Evolutionary conservation across 768 basidiomycete species (phyloP).

Genomic region (Cyclocybe cylindracea): DNA sequence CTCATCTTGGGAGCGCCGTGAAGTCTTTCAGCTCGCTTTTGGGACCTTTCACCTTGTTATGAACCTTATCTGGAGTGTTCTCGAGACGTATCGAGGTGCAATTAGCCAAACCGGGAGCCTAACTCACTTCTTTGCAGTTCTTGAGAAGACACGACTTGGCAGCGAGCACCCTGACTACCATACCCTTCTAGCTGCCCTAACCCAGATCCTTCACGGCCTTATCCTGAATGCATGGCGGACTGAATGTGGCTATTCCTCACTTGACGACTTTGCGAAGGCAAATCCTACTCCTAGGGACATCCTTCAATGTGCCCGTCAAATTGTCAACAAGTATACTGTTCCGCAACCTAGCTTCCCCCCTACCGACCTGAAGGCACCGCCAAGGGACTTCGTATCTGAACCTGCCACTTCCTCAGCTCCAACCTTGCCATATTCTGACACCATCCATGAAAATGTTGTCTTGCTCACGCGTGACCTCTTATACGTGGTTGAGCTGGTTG

Average conservation of each 20-base stretch:
- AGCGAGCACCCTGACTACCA: slow-evolving; percentile 34
- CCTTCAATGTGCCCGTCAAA: slow-evolving; percentile 14
- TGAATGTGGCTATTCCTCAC: not conserved
- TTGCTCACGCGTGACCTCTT: slow-evolving; percentile 30
- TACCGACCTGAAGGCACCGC: too few relatives aligned
- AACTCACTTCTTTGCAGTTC: slow-evolving; percentile 25
- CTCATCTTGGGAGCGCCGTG: slow-evolving; percentile 17
- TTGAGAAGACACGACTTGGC: slow-evolving; percentile 30
- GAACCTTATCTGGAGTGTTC: slow-evolving; percentile 30
- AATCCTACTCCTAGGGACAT: slow-evolving; percentile 24
- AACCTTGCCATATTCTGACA: too few relatives aligned
- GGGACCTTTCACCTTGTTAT: slow-evolving; percentile 33
- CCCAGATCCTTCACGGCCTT: slow-evolving; percentile 31
- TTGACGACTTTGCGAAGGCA: slow-evolving; percentile 19
- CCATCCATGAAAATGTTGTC: slow-evolving; percentile 20
- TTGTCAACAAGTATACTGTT: slow-evolving; percentile 24
- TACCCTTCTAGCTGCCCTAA: slow-evolving; percentile 22
- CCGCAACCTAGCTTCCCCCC: too few relatives aligned
- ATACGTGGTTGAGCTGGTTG: slow-evolving; percentile 25
- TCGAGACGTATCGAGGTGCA: slow-evolving; percentile 27
- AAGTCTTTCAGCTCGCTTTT: slow-evolving; percentile 27
- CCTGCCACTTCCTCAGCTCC: too few relatives aligned
- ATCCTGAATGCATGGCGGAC: slow-evolving; percentile 31
- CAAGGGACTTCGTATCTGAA: too few relatives aligned
- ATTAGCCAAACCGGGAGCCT: slow-evolving; percentile 20